Evolutionary conservation across 495 filamentous ascomycete genomes (phyloP), one percentile per base, ranked within the genome.

Genomic region (Neurospora intermedia): DNA sequence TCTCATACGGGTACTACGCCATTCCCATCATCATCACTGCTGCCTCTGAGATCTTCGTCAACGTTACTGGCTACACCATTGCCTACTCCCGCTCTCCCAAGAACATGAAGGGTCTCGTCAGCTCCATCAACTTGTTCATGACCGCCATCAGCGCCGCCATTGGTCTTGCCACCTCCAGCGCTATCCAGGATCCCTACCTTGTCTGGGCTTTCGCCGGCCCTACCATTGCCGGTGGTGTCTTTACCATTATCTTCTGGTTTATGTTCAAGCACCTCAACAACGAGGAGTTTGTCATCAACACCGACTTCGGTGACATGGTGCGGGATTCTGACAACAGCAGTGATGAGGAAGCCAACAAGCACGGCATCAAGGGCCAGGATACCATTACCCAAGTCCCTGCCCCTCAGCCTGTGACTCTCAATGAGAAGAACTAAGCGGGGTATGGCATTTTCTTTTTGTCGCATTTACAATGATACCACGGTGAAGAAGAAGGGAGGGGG

Each of bases 71-170:
- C 2, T 88, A 91, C 75, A 90, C 90, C 76, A 87, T 92, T 74
- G 91, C 90, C 16, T 94, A 91, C 81, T 87, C 90, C 18, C 87
- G 89, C 31, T 86, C 91, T 0, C 91, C 91, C 5, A 82, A 86
- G 43, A 87, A 85, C 75, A 94, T 93, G 91, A 88, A 88, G 75
- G 86, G 85, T 18, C 83, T 92, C 41, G 88, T 93, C 45, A 84
- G 87, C 77, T 84, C 85, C 9, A 76, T 92, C 69, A 90, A 87
- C 77, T 81, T 91, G 18, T 84, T 89, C 76, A 85, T 85, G 72
- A 85, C 77, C 66, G 87, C 85, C 40, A 79, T 91, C 70, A 86
- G 85, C 48, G 88, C 85, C 38, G 88, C 88, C 35, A 79, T 90
- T 20, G 87, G 86, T 10, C 84, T 88, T 71, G 86, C 87, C n/a